These are phyloP conservation scores for Lyophyllum shimeji DNA, from an alignment of 768 basidiomycete species.

Conservation along the genomic window DNA sequence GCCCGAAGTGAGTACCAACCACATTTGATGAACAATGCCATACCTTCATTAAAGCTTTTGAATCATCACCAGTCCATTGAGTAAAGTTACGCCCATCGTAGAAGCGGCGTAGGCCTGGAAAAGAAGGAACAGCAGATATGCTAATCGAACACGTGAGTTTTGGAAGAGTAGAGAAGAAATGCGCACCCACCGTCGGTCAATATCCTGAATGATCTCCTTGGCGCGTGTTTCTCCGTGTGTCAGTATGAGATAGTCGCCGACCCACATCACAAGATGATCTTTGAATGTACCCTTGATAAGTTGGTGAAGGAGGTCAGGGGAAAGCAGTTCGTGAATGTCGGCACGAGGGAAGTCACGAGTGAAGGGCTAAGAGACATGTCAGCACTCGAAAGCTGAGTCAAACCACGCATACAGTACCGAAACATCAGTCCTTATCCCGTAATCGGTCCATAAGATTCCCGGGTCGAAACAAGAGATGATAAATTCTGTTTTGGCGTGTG, in stretches of 20 bases:
- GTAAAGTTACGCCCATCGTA: neutral
- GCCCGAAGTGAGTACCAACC: neutral
- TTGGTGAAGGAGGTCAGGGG: conserved; percentile 31
- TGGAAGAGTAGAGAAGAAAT: neutral
- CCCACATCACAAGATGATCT: conserved; percentile 30
- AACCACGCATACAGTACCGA: conserved; percentile 21
- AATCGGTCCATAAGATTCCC: conserved; percentile 30
- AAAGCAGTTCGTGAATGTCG: conserved; percentile 28
- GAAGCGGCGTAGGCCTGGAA: conserved; percentile 4
- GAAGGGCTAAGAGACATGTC: neutral
- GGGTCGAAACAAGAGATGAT: conserved; percentile 25
- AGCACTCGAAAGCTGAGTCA: neutral
- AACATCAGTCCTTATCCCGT: conserved; percentile 31
- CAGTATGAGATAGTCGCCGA: conserved; percentile 20
- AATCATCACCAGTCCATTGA: conserved; percentile 28
- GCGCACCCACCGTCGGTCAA: conserved; percentile 22
- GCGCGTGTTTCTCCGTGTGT: conserved; percentile 16
- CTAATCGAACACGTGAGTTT: too few relatives aligned
- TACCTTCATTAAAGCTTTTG: conserved; percentile 32
- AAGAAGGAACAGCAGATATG: conserved; percentile 6
- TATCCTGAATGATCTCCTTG: conserved; percentile 24
- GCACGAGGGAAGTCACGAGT: conserved; percentile 11
- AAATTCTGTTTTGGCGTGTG: conserved; percentile 23
- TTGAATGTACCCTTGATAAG: conserved; percentile 32
- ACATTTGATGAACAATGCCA: neutral